phyloP scores from a whole-genome alignment of 495 filamentous ascomycete genomes.

The Neurospora terricola region DNA sequence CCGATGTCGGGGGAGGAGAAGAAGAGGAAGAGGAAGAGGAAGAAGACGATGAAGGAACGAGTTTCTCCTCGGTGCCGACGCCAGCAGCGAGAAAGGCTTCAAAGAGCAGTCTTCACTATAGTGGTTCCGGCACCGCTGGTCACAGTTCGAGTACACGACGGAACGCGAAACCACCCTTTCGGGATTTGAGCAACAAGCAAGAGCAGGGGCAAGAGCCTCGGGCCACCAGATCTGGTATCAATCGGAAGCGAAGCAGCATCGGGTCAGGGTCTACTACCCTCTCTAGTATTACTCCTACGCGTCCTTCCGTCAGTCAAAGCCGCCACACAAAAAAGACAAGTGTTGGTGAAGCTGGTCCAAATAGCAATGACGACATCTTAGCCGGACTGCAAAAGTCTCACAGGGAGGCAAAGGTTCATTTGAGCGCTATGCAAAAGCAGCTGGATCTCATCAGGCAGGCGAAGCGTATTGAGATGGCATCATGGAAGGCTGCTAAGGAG shows the following conservation, averaged over 20 bases:
- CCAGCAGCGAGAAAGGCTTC: not conserved
- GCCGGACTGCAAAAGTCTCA: constrained; percentile 4
- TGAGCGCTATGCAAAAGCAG: constrained; percentile 3
- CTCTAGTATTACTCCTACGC: not conserved
- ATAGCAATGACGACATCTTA: not conserved
- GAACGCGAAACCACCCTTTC: not conserved
- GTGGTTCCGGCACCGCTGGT: not conserved
- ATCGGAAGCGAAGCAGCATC: not conserved
- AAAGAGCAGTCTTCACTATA: not conserved
- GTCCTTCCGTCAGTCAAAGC: not conserved
- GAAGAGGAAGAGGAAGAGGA: not conserved
- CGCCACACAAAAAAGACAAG: not conserved
- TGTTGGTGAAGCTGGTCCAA: not conserved
- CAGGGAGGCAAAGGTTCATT: not conserved
- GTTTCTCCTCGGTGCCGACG: not conserved
- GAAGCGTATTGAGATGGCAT: constrained; percentile 7
- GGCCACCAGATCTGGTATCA: not conserved
- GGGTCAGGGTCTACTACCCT: not conserved
- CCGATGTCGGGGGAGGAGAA: not conserved
- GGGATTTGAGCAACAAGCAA: not conserved
- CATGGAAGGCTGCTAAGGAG: not conserved
- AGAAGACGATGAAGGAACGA: not conserved
- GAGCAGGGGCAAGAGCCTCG: not conserved
- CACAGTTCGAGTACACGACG: not conserved
- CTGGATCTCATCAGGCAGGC: constrained; percentile 15